These are phyloP conservation scores for Dioszegia aurantiaca DNA, from an alignment of 768 basidiomycete species.

Conservation along the genomic window DNA sequence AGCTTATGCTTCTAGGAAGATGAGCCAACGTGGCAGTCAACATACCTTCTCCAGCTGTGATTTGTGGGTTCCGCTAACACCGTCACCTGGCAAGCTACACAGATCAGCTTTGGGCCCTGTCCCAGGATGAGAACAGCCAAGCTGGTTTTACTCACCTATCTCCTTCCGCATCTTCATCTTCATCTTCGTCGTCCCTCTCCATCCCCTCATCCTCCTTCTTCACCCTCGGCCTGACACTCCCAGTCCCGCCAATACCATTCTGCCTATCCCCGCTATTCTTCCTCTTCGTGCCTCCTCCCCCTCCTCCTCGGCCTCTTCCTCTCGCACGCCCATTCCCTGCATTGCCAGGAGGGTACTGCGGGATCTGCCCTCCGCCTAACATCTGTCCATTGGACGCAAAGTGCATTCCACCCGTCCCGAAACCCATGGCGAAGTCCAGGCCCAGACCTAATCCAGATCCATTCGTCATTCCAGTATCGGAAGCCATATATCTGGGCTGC, in stretches of 20 bases:
- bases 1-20: not conserved
- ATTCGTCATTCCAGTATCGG: not conserved
- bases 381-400: not conserved
- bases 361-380: not conserved
- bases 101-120: not conserved
- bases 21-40: not conserved
- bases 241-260: not conserved
- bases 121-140: not conserved
- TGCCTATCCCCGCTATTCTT: not conserved
- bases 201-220: conserved; percentile 11
- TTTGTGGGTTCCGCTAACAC: conserved; percentile 1
- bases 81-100: not conserved
- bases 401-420: not conserved
- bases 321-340: too few relatives aligned
- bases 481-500: not conserved
- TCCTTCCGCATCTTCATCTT: conserved; percentile 24
- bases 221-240: not conserved
- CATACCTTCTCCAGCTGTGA: conserved; percentile 8
- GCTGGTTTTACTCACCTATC: conserved; percentile 18
- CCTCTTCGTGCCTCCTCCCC: not conserved
- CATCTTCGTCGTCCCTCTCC: conserved; percentile 22
- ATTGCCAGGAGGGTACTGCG: conserved; percentile 6
- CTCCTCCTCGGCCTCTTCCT: not conserved
- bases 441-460: not conserved
- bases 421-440: too few relatives aligned